These are phyloP conservation scores for Geranomyces michiganensis DNA, from an alignment of 192 early-diverging fungal genomes.

Conservation along the genomic window DNA sequence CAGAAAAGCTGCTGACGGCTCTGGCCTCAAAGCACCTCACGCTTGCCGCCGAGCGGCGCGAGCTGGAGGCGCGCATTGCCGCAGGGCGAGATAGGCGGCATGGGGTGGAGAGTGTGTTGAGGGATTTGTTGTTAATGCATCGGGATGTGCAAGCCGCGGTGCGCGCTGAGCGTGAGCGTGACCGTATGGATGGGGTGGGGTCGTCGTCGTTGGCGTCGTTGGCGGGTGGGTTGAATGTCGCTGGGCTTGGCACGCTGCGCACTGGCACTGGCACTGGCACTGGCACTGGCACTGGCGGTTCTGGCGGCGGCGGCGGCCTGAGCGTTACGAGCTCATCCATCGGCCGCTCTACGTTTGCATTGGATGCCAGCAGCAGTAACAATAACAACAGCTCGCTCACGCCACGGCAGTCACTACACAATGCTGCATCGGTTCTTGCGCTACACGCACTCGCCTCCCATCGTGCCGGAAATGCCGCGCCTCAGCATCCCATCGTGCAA, in stretches of 20 bases:
- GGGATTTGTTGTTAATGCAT: not conserved
- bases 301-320: too few species aligned
- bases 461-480: too few species aligned
- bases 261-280: too few species aligned
- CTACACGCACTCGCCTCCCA: not conserved
- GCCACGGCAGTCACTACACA: not conserved
- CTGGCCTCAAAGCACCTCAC: not conserved
- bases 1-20: not conserved
- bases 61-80: not conserved
- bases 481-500: too few species aligned
- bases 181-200: not conserved
- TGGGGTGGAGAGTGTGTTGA: not conserved
- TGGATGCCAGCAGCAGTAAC: too few species aligned
- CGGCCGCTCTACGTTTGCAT: too few species aligned
- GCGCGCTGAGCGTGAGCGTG: not conserved
- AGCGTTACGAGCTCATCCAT: too few species aligned
- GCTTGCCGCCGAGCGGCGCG: not conserved
- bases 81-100: not conserved
- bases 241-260: conserved; percentile 5
- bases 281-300: too few species aligned
- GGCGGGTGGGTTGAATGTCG: conserved; percentile 1
- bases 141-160: not conserved
- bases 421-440: not conserved
- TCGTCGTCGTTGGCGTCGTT: not conserved
- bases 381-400: too few species aligned